phyloP scores from a whole-genome alignment of 1,284 basidiomycete species.

The Earliella scabrosa region DNA sequence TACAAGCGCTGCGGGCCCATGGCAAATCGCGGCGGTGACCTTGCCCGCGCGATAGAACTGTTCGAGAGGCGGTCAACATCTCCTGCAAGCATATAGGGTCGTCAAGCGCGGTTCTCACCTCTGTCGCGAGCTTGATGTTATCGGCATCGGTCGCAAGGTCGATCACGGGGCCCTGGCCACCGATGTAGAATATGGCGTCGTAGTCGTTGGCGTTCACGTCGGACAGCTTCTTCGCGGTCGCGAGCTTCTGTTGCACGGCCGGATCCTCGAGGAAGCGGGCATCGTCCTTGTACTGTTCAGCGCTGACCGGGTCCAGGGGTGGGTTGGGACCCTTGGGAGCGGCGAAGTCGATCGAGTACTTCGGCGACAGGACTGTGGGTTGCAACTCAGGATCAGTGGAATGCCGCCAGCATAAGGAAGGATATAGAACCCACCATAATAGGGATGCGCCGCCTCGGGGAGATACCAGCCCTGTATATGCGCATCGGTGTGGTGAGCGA shows the following conservation, averaged over 20 bases:
- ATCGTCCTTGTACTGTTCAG: slow-evolving; percentile 63
- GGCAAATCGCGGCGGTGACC: slow-evolving; percentile 70
- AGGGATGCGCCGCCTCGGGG: slow-evolving; percentile 82
- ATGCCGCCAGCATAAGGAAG: background rate
- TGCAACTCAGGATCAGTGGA: background rate
- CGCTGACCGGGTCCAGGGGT: slow-evolving; percentile 65
- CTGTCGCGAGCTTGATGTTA: slow-evolving; percentile 61
- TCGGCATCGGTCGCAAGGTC: slow-evolving; percentile 65
- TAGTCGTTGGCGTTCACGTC: slow-evolving; percentile 67
- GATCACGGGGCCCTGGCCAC: slow-evolving; percentile 75
- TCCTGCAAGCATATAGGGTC: no score
- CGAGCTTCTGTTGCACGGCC: slow-evolving; percentile 60
- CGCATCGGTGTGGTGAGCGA: no score
- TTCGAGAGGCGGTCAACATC: no score
- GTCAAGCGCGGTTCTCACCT: no score
- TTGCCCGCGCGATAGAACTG: slow-evolving; percentile 68
- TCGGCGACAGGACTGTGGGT: slow-evolving; percentile 49
- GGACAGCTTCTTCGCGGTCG: slow-evolving; percentile 62
- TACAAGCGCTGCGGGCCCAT: slow-evolving; percentile 69
- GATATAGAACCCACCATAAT: slow-evolving; percentile 47
- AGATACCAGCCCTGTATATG: slow-evolving; percentile 64
- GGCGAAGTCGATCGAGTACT: slow-evolving; percentile 69
- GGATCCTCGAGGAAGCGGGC: slow-evolving; percentile 67
- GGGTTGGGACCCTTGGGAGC: slow-evolving; percentile 77
- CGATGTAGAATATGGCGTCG: slow-evolving; percentile 79